Evolutionary conservation across 176 grass and related monocot genomes (phyloP), one percentile per base, ranked within the genome.

Genomic region (Lolium rigidum): DNA sequence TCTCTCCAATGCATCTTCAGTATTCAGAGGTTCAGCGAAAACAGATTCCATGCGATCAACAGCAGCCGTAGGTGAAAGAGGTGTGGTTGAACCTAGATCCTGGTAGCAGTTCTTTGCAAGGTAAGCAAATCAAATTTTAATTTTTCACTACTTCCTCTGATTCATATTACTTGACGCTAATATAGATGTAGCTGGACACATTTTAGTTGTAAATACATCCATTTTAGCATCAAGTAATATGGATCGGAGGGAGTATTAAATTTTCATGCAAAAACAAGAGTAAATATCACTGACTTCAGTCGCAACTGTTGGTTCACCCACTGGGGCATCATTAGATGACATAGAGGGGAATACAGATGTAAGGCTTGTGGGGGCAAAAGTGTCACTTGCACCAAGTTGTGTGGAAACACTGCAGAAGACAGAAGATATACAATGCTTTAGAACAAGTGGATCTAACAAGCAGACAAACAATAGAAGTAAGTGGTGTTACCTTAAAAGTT

Each of bases 1-100:
- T 76, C 52, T 93, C 10, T 95, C 96, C 84, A 98, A 79, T 35
- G 88, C 93, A 35, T 92, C 93, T 14, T 87, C 92, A 58, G 96
- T 95, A 83, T 43, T 95, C 84, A 95, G 26, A 61, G 76, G 83
- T 85, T 98, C 93, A 48, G 88, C 84, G 76, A 90, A 89, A 67
- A 92, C 89, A 83, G 96, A 84, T 82, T 92, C 93, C 79, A 90
- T 80, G 16, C 59, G 86, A 44, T 90, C 88, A 81, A 86, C 90
- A 92, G 85, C 74, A 76, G 72, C 16, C 0, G 84, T 84, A 58
- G 93, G 81, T 60, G 96, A 89, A 90, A 88, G 73, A 24, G 90
- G 85, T 62, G 87, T 63, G 5, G 66, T 51, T 69, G 80, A n/a
- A 62, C 82, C 86, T 69, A 89, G 78, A 83, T 95, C 96, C 96